Conservation (phyloP, 1,284 basidiomycete species). For the Leucoagaricus sp. region DNA sequence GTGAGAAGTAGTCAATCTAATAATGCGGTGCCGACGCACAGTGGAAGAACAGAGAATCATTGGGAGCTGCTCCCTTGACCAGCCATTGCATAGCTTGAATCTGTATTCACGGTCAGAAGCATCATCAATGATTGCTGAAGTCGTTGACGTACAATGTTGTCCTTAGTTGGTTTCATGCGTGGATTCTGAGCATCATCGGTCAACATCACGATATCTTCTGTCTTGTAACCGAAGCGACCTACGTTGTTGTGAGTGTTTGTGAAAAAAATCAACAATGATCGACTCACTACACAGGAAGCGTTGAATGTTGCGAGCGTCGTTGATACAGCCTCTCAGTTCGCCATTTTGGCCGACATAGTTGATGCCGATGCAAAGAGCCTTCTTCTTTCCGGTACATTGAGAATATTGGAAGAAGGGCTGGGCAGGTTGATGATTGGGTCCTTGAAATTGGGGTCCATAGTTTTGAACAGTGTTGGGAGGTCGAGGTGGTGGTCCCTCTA, state of each 20-base stretch:
- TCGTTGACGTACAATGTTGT: slow-evolving; percentile 71
- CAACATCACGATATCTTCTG: slow-evolving; percentile 85
- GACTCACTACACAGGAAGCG: slow-evolving; percentile 68
- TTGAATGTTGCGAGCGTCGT: slow-evolving; percentile 82
- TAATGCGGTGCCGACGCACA: slow-evolving; percentile 49
- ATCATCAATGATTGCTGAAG: background rate
- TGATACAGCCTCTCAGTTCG: slow-evolving; percentile 82
- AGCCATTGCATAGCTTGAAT: slow-evolving; percentile 88
- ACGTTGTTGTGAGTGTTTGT: background rate
- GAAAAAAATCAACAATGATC: background rate
- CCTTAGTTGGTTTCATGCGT: slow-evolving; percentile 68
- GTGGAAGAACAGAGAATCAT: slow-evolving; percentile 93
- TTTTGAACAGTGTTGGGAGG: slow-evolving; percentile 67
- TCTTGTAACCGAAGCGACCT: slow-evolving; percentile 72
- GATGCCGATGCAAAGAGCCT: slow-evolving; percentile 82
- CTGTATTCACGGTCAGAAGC: slow-evolving; percentile 34
- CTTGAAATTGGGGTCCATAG: slow-evolving; percentile 67
- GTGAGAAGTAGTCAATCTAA: background rate
- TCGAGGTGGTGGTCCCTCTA: slow-evolving; percentile 47
- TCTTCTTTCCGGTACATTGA: slow-evolving; percentile 80
- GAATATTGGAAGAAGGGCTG: slow-evolving; percentile 82
- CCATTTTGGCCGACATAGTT: slow-evolving; percentile 74
- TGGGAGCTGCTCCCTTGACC: slow-evolving; percentile 73
- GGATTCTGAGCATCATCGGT: slow-evolving; percentile 74
- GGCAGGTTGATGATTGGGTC: slow-evolving; percentile 46